phyloP scores from a whole-genome alignment of 129 eudicot species.

The Heracleum sosnowskyi region DNA sequence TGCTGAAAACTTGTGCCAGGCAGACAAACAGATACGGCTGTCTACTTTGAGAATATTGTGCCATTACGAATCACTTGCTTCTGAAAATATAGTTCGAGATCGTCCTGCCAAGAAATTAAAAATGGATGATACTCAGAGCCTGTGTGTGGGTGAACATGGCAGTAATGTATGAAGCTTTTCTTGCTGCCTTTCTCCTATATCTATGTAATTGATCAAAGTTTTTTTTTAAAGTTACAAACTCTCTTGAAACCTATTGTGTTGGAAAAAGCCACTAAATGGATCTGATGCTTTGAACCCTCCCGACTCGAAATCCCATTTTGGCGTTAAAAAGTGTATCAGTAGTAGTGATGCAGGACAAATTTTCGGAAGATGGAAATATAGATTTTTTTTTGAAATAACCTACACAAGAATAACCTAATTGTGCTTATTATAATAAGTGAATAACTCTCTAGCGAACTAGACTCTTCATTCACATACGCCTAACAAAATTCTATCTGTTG shows the following conservation, averaged over 20 bases:
- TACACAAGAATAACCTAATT: too few species aligned
- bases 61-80: constrained; percentile 54
- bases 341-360: neutral
- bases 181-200: constrained; percentile 8
- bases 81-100: constrained; percentile 14
- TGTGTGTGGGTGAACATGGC: constrained; percentile 22
- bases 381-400: neutral
- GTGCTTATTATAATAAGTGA: too few species aligned
- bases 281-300: neutral
- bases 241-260: neutral
- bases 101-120: constrained; percentile 25
- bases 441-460: neutral
- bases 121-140: constrained; percentile 21
- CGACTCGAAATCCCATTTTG: neutral
- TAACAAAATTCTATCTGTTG: neutral
- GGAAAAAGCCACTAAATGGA: neutral
- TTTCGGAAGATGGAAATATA: neutral
- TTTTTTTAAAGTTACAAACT: neutral
- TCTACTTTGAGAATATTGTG: constrained; percentile 76
- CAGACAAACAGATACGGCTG: constrained; percentile 55
- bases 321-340: neutral
- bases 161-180: constrained; percentile 33
- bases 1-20: constrained; percentile 56
- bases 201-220: neutral
- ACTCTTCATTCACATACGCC: neutral